Evolutionary conservation across 495 filamentous ascomycete genomes (phyloP).

Genomic region (Tirmania nivea): DNA sequence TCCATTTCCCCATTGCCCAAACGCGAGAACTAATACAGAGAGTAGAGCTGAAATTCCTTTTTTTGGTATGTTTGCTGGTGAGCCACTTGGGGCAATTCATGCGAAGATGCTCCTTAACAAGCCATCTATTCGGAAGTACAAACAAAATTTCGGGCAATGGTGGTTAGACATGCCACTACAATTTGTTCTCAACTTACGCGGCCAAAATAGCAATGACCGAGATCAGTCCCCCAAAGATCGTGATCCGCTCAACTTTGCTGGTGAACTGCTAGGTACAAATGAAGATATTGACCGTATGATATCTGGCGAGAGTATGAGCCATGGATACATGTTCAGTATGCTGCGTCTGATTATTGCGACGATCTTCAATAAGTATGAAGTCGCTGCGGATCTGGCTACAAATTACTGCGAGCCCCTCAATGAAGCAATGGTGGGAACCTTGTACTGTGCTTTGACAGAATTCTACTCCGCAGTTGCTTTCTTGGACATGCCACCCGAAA

Average conservation of each 20-base stretch:
- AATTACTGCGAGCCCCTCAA: conserved; percentile 14
- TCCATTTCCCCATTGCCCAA: neutral
- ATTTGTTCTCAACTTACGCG: conserved; percentile 18
- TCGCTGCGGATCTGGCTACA: conserved; percentile 16
- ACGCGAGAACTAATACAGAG: neutral
- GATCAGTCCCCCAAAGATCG: too few species aligned
- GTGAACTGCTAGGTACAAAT: conserved; percentile 12
- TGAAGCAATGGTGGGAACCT: conserved; percentile 11
- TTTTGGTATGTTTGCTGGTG: conserved; percentile 18
- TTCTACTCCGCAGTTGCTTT: conserved; percentile 18
- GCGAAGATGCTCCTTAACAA: conserved; percentile 17
- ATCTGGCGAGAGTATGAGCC: conserved; percentile 17
- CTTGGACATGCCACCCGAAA: conserved; percentile 9
- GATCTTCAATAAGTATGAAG: conserved; percentile 14
- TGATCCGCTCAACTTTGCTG: conserved; percentile 18
- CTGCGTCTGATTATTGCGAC: conserved; percentile 18
- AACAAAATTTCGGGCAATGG: conserved; percentile 19
- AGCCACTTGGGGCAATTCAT: conserved; percentile 10
- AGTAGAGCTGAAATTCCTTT: conserved; percentile 10
- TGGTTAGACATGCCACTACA: conserved; percentile 18
- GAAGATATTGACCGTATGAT: conserved; percentile 9
- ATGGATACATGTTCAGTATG: conserved; percentile 20
- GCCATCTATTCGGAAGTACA: conserved; percentile 15
- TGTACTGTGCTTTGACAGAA: conserved; percentile 13
- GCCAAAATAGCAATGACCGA: conserved; percentile 8